phyloP scores from a whole-genome alignment of 257 asterid genomes.

The Paulownia fortunei region DNA sequence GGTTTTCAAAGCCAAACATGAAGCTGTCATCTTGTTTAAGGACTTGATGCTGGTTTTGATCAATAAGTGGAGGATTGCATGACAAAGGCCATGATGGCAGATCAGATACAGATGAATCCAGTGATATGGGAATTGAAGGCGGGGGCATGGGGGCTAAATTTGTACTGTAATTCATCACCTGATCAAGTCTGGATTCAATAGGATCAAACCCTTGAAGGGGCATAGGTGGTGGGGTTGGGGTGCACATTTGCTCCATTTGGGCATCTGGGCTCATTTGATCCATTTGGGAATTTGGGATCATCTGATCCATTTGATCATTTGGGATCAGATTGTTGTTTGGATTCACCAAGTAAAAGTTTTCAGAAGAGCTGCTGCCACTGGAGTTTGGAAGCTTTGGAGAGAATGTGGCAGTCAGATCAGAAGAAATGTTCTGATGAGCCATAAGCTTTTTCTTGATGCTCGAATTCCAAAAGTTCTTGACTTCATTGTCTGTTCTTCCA shows the following conservation, averaged over 20 bases:
- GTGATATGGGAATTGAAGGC: background rate
- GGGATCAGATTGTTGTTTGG: background rate
- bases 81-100: conserved; percentile 27
- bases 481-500: conserved; percentile 90
- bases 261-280: background rate
- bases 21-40: conserved; percentile 24
- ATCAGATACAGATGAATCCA: conserved; percentile 27
- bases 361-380: conserved; percentile 32
- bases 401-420: conserved; percentile 14
- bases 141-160: conserved; percentile 28
- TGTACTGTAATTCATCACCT: background rate
- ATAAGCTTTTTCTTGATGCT: conserved; percentile 70
- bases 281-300: conserved; percentile 14
- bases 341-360: conserved; percentile 38
- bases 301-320: conserved; percentile 26
- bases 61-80: conserved; percentile 16
- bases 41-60: conserved; percentile 16
- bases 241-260: conserved; percentile 5
- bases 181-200: conserved; percentile 10
- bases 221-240: background rate
- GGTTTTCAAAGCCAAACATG: conserved; percentile 10
- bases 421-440: conserved; percentile 44
- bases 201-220: conserved; percentile 28
- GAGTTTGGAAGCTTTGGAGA: background rate
- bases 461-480: conserved; percentile 87